These are phyloP conservation scores for Aspergillus pseudoviridinutans DNA, from an alignment of 2,329 filamentous ascomycete genomes.

Conservation along the genomic window DNA sequence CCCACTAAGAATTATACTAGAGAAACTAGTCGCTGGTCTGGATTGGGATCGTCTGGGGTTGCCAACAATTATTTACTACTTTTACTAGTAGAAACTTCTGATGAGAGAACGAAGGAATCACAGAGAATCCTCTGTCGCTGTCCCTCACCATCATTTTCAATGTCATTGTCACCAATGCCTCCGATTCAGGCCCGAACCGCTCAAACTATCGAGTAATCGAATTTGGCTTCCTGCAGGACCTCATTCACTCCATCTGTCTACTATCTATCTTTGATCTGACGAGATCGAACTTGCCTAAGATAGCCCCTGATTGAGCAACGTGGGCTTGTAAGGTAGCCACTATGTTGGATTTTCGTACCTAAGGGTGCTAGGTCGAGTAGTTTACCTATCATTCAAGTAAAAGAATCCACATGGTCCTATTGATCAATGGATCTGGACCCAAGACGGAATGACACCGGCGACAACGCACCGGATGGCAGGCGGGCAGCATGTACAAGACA, in stretches of 20 bases:
- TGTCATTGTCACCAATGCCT: background rate
- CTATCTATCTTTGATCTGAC: background rate
- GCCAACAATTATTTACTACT: background rate
- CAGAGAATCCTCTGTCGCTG: background rate
- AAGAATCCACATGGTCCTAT: background rate
- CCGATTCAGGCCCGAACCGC: background rate
- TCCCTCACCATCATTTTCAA: background rate
- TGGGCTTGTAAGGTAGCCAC: too few relatives aligned
- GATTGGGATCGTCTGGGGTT: slow-evolving; percentile 19
- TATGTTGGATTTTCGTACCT: background rate
- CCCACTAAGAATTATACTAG: background rate
- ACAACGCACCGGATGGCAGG: background rate
- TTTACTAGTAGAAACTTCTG: background rate
- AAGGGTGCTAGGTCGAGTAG: background rate
- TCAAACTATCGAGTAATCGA: background rate
- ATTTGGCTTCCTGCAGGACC: background rate
- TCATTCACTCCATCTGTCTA: background rate
- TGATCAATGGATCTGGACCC: background rate
- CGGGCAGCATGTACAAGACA: background rate
- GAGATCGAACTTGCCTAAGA: background rate
- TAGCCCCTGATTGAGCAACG: background rate
- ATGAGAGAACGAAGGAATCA: background rate
- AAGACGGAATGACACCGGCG: background rate
- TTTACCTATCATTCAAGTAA: background rate
- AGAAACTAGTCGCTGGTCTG: slow-evolving; percentile 5